Percentiles rank a stretch among this genome's conserved stretches.
Evolutionary conservation across 208 protist genomes (phyloP).

Genomic region (Wallacemonas sp.): DNA sequence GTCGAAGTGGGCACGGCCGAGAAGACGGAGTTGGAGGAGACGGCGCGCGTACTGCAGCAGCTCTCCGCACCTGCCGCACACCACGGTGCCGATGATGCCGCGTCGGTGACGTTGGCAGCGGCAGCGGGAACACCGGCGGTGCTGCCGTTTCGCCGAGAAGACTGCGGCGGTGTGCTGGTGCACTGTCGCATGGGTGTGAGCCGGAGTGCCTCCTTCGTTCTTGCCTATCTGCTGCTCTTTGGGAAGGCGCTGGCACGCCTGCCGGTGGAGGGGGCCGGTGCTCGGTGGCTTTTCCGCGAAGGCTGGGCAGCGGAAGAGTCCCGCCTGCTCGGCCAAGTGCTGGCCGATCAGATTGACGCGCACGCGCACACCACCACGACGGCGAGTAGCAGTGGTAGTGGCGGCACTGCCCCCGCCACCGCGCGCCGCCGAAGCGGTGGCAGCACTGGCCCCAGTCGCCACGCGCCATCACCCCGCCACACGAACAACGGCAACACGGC

Average conservation of each 20-base stretch:
- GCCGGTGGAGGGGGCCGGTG: neutral
- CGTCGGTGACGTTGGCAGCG: neutral
- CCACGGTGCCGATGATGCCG: neutral
- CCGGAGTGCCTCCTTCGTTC: slow-evolving; percentile 69
- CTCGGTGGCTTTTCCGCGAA: neutral
- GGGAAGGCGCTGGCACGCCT: slow-evolving; percentile 30
- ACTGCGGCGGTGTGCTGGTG: slow-evolving; percentile 70
- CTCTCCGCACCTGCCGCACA: neutral
- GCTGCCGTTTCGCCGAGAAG: slow-evolving; percentile 15
- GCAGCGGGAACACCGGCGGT: neutral
- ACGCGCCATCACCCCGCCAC: no score
- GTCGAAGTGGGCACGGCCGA: neutral
- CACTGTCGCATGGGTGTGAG: slow-evolving; percentile 85
- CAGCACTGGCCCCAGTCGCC: no score
- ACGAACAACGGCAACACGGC: no score
- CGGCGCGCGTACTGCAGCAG: neutral
- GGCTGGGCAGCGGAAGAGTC: slow-evolving; percentile 11
- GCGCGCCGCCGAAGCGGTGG: no score
- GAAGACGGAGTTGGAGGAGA: neutral
- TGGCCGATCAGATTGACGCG: no score
- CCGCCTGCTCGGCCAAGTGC: slow-evolving; percentile 20
- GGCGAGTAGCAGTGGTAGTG: no score
- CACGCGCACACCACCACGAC: no score
- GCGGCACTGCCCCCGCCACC: no score
- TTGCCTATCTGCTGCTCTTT: slow-evolving; percentile 84